Conservation (phyloP, 768 basidiomycete species). For the Tulasnella calospora region DNA sequence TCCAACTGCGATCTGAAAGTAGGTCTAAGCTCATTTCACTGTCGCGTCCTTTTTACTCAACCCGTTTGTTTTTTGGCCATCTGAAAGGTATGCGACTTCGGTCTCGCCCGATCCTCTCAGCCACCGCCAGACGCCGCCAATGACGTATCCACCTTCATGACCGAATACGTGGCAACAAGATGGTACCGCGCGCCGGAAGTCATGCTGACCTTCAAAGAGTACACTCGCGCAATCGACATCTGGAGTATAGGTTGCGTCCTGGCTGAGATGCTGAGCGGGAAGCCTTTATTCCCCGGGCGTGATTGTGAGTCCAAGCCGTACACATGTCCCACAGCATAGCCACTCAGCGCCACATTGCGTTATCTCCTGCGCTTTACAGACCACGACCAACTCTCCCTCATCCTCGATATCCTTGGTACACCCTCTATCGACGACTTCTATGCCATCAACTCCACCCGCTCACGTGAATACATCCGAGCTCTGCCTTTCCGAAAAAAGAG, state of each 20-base stretch:
- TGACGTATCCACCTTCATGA: slow-evolving; percentile 60
- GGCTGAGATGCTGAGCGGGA: slow-evolving; percentile 96
- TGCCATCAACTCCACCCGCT: slow-evolving; percentile 86
- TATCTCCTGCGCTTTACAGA: slow-evolving; percentile 33
- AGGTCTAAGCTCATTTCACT: neutral
- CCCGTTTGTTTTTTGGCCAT: neutral
- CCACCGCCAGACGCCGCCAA: slow-evolving; percentile 28
- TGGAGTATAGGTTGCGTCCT: slow-evolving; percentile 85
- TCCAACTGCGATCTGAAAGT: slow-evolving; percentile 42
- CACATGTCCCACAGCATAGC: neutral
- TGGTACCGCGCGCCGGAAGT: slow-evolving; percentile 99
- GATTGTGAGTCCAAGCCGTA: slow-evolving; percentile 50
- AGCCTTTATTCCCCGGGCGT: slow-evolving; percentile 93
- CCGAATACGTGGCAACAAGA: slow-evolving; percentile 94
- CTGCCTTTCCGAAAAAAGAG: slow-evolving; percentile 87
- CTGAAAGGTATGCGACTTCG: slow-evolving; percentile 67
- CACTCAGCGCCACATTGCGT: neutral
- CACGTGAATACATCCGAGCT: slow-evolving; percentile 91
- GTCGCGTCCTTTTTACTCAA: neutral
- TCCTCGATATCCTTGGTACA: slow-evolving; percentile 94
- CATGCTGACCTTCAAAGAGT: slow-evolving; percentile 99
- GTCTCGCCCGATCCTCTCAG: slow-evolving; percentile 67
- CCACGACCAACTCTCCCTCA: slow-evolving; percentile 92
- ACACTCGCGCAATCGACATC: slow-evolving; percentile 82
- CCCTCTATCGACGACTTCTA: slow-evolving; percentile 97